Evolutionary conservation across 768 basidiomycete genomes (phyloP).

Genomic region (Artomyces pyxidatus): DNA sequence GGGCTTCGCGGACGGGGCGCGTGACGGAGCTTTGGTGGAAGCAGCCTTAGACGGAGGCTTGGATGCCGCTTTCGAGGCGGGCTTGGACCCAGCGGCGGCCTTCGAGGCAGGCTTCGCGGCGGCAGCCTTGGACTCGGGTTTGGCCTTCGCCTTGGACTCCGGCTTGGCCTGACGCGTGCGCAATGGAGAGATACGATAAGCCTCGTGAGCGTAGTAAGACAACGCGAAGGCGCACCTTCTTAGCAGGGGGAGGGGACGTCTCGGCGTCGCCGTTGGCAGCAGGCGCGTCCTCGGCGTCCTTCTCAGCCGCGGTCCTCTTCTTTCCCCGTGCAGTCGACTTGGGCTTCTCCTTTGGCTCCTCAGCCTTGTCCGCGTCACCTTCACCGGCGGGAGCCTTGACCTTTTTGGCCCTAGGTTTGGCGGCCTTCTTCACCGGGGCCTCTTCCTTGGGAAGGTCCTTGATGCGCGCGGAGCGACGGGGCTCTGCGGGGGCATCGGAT

Average conservation of each 20-base stretch:
- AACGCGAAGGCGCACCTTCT: slow-evolving; percentile 53
- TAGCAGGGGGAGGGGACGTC: slow-evolving; percentile 42
- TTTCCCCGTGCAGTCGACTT: slow-evolving; percentile 40
- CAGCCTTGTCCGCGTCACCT: slow-evolving; percentile 26
- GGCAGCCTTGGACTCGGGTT: slow-evolving; percentile 32
- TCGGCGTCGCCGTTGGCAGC: slow-evolving; percentile 33
- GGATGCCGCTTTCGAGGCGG: slow-evolving; percentile 27
- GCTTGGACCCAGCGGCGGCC: slow-evolving; percentile 19
- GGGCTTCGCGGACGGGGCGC: slow-evolving; percentile 20
- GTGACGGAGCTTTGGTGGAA: slow-evolving; percentile 18
- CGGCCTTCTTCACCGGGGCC: slow-evolving; percentile 45
- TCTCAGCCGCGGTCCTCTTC: slow-evolving; percentile 43
- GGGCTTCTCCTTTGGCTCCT: slow-evolving; percentile 27
- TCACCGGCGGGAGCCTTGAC: slow-evolving; percentile 29
- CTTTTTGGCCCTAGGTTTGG: slow-evolving; percentile 52
- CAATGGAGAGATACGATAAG: slow-evolving; percentile 1
- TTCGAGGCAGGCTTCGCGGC: slow-evolving; percentile 15
- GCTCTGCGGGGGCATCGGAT: slow-evolving; percentile 35
- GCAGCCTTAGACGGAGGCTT: slow-evolving; percentile 31
- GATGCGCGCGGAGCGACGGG: slow-evolving; percentile 70
- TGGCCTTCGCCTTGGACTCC: slow-evolving; percentile 27
- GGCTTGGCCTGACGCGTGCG: slow-evolving; percentile 9
- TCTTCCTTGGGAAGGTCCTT: slow-evolving; percentile 60
- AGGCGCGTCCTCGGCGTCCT: slow-evolving; percentile 29
- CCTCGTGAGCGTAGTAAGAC: too few relatives aligned